Evolutionary conservation across 768 basidiomycete genomes (phyloP).

Genomic region (Amanita polypyramis): DNA sequence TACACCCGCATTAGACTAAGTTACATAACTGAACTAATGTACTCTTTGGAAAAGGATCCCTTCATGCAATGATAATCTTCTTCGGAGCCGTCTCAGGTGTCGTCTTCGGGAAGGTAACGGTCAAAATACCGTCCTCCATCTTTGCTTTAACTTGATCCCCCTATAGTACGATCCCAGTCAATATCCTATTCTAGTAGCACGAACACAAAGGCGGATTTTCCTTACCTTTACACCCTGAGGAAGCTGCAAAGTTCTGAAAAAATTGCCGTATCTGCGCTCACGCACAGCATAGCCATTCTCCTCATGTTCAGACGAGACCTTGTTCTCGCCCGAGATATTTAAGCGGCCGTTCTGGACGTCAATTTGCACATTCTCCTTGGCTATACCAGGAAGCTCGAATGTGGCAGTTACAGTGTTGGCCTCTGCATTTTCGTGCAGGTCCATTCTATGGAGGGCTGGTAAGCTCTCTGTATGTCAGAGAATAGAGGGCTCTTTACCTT

Average conservation of each 20-base stretch:
- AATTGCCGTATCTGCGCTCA: constrained; percentile 41
- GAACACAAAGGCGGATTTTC: neutral
- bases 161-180: constrained; percentile 7
- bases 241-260: constrained; percentile 38
- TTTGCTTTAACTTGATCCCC: constrained; percentile 28
- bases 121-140: constrained; percentile 43
- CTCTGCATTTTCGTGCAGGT: constrained; percentile 41
- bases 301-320: constrained; percentile 23
- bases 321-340: constrained; percentile 25
- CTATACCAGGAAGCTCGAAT: constrained; percentile 54
- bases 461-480: neutral
- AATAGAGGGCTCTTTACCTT: neutral
- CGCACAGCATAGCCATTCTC: constrained; percentile 32
- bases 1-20: too few species aligned
- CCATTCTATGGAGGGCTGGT: constrained; percentile 32
- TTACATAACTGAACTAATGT: too few species aligned
- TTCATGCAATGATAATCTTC: constrained; percentile 19
- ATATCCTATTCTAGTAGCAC: neutral
- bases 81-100: constrained; percentile 24
- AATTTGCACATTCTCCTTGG: constrained; percentile 42
- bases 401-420: constrained; percentile 43
- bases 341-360: constrained; percentile 43
- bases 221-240: constrained; percentile 44
- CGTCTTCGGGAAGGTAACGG: constrained; percentile 40
- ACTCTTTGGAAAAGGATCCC: neutral